Conservation (phyloP, 305 asterid species). For the Solanum hybrid region DNA sequence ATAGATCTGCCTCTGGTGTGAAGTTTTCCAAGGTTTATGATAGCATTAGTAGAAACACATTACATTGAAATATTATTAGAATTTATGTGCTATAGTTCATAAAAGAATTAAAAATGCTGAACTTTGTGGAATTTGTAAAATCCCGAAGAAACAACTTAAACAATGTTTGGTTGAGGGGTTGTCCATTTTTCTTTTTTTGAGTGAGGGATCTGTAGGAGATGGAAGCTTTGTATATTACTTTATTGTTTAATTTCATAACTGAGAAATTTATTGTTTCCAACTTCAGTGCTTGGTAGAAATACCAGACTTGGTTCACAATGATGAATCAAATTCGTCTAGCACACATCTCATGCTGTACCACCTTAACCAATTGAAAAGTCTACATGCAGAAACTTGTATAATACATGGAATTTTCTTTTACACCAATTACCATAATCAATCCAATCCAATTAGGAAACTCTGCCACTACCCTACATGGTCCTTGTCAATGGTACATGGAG, state of each 20-base stretch:
- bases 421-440: not conserved
- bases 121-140: not conserved
- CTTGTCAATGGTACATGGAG: not conserved
- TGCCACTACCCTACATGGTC: not conserved
- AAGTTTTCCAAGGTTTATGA: not conserved
- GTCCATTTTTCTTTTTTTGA: not conserved
- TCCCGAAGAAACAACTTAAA: not conserved
- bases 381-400: not conserved
- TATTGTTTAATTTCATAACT: not conserved
- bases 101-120: not conserved
- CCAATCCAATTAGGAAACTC: not conserved
- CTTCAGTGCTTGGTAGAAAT: not conserved
- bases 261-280: not conserved
- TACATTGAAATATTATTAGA: not conserved
- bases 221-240: not conserved
- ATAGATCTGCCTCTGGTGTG: not conserved
- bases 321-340: not conserved
- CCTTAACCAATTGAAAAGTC: not conserved
- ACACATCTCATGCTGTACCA: not conserved
- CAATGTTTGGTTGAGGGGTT: not conserved
- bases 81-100: not conserved
- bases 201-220: not conserved
- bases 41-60: not conserved
- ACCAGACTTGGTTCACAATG: not conserved
- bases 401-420: not conserved